These are phyloP conservation scores for Dorcoceras hygrometricum DNA, from an alignment of 257 asterid species.

Conservation along the genomic window DNA sequence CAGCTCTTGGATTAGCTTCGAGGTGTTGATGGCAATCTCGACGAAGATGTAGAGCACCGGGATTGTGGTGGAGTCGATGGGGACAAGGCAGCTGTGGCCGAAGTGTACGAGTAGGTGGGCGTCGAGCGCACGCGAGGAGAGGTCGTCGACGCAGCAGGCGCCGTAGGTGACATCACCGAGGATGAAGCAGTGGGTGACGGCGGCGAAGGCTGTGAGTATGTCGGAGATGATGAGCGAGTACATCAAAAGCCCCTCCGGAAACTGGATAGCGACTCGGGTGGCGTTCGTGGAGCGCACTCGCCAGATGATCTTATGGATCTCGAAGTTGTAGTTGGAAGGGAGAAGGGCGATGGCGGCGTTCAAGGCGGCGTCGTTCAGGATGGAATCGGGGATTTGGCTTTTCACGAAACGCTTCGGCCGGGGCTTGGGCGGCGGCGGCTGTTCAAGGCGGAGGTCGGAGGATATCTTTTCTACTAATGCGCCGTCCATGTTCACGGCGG, in stretches of 20 bases:
- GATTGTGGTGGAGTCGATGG: constrained; percentile 66
- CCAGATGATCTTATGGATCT: constrained; percentile 90
- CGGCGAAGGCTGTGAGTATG: constrained; percentile 76
- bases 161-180: constrained; percentile 98
- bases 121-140: constrained; percentile 81
- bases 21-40: constrained; percentile 63
- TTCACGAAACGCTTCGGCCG: constrained; percentile 80
- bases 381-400: constrained; percentile 83
- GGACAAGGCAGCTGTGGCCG: constrained; percentile 95
- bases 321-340: constrained; percentile 86
- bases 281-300: constrained; percentile 60
- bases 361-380: constrained; percentile 68
- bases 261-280: constrained; percentile 86
- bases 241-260: constrained; percentile 90
- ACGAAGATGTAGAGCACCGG: constrained; percentile 86
- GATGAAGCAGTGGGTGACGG: constrained; percentile 68
- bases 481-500: not conserved
- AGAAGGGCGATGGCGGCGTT: constrained; percentile 84
- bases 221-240: constrained; percentile 84
- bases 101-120: constrained; percentile 85
- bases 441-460: constrained; percentile 25
- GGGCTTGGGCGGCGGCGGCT: constrained; percentile 28
- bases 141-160: constrained; percentile 94
- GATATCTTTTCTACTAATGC: not conserved
- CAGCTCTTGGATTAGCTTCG: constrained; percentile 54